phyloP scores from a whole-genome alignment of 306 rosid genomes.

The Cucumis cinereus region DNA sequence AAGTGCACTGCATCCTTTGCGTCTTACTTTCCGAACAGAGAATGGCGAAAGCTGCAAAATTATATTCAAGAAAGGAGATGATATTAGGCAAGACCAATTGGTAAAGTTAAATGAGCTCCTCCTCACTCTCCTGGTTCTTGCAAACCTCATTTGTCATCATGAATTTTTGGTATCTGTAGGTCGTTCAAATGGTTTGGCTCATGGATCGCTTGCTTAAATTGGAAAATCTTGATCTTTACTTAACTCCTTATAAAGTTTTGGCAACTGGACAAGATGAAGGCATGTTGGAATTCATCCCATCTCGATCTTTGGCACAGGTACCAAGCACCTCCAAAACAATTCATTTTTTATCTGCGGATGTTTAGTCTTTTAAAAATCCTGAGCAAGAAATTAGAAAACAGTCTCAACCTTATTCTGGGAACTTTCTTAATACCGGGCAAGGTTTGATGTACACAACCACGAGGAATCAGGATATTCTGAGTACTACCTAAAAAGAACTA shows the following conservation, averaged over 20 bases:
- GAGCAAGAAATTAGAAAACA: neutral
- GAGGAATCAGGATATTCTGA: neutral
- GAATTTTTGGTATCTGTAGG: conserved; percentile 38
- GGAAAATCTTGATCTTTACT: conserved; percentile 84
- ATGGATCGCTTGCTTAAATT: conserved; percentile 92
- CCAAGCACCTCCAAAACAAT: neutral
- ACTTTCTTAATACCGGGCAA: neutral
- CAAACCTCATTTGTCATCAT: conserved; percentile 8
- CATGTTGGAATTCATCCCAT: conserved; percentile 92
- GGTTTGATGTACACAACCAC: neutral
- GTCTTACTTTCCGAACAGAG: conserved; percentile 76
- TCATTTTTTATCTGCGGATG: neutral
- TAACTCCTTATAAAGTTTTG: conserved; percentile 88
- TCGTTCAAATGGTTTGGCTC: conserved; percentile 94
- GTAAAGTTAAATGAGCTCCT: conserved; percentile 33
- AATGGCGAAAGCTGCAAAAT: conserved; percentile 68
- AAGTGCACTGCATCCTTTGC: conserved; percentile 93
- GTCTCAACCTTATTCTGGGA: neutral
- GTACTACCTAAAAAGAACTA: neutral
- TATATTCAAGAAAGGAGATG: conserved; percentile 93
- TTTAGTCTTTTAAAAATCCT: neutral
- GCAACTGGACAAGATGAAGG: conserved; percentile 99
- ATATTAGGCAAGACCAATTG: conserved; percentile 92
- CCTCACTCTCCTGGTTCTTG: conserved; percentile 9
- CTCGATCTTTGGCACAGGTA: conserved; percentile 85